These are phyloP conservation scores for Mycena indigotica DNA, from an alignment of 768 basidiomycete species.

Conservation along the genomic window DNA sequence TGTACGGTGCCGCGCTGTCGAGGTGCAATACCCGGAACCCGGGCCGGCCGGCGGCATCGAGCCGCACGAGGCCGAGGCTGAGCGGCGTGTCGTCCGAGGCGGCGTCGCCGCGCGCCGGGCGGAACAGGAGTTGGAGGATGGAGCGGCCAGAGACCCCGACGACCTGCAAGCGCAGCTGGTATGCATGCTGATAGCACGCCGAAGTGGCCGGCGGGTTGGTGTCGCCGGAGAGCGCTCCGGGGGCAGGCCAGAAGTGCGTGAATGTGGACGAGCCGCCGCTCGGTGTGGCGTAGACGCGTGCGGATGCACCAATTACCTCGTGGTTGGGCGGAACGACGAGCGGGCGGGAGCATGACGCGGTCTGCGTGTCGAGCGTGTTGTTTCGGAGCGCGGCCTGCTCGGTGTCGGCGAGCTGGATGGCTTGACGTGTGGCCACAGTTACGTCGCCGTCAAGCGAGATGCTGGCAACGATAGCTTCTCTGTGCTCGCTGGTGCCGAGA, in stretches of 20 bases:
- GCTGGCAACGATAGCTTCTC: background rate
- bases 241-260: background rate
- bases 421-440: background rate
- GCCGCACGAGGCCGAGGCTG: background rate
- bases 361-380: background rate
- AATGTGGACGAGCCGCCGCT: background rate
- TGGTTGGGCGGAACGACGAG: background rate
- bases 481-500: too few species aligned
- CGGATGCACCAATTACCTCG: background rate
- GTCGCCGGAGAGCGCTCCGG: too few species aligned
- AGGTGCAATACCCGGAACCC: background rate
- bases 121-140: too few species aligned
- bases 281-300: background rate
- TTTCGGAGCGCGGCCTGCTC: too few species aligned
- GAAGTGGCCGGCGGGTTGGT: background rate
- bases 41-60: background rate
- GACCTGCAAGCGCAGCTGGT: background rate
- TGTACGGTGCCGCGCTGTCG: background rate
- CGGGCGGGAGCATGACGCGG: background rate
- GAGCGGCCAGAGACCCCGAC: background rate
- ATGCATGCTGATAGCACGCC: background rate
- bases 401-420: too few species aligned
- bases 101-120: too few species aligned
- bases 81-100: too few species aligned
- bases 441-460: background rate